These are phyloP conservation scores for Dactylellina sp. DNA, from an alignment of 2,329 filamentous ascomycete species.

Conservation along the genomic window DNA sequence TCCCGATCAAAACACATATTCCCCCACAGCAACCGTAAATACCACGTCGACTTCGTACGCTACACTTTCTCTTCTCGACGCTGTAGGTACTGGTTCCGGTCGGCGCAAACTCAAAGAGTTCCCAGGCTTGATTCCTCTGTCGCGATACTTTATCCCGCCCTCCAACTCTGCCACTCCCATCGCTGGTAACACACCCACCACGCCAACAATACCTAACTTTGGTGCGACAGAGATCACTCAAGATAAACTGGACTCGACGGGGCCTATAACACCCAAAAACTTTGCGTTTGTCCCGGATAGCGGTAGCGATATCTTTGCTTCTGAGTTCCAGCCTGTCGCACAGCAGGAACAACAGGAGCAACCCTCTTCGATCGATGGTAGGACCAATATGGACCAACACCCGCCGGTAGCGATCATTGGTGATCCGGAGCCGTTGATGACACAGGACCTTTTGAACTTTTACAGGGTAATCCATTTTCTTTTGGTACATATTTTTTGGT, in stretches of 20 bases:
- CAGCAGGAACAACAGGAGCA: not conserved
- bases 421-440: slow-evolving; percentile 57
- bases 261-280: slow-evolving; percentile 22
- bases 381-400: slow-evolving; percentile 44
- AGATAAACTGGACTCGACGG: not conserved
- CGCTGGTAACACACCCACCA: slow-evolving; percentile 46
- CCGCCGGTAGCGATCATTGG: slow-evolving; percentile 56
- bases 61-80: slow-evolving; percentile 42
- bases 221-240: not conserved
- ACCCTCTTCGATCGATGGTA: slow-evolving; percentile 33
- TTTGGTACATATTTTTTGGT: no score
- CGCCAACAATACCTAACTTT: slow-evolving; percentile 37
- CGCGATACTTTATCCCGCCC: slow-evolving; percentile 55
- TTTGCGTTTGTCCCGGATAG: not conserved
- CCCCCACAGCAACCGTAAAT: slow-evolving; percentile 17
- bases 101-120: slow-evolving; percentile 55
- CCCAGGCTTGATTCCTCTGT: slow-evolving; percentile 49
- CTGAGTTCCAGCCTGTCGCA: slow-evolving; percentile 3
- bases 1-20: slow-evolving; percentile 6
- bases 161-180: slow-evolving; percentile 37
- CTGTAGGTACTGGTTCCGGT: slow-evolving; percentile 47
- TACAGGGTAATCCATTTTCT: slow-evolving; percentile 37
- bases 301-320: not conserved
- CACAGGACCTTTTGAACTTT: slow-evolving; percentile 53
- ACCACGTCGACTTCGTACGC: slow-evolving; percentile 44